These are phyloP conservation scores for Calonectria pteridis DNA, from an alignment of 2,329 filamentous ascomycete genomes.

Conservation along the genomic window DNA sequence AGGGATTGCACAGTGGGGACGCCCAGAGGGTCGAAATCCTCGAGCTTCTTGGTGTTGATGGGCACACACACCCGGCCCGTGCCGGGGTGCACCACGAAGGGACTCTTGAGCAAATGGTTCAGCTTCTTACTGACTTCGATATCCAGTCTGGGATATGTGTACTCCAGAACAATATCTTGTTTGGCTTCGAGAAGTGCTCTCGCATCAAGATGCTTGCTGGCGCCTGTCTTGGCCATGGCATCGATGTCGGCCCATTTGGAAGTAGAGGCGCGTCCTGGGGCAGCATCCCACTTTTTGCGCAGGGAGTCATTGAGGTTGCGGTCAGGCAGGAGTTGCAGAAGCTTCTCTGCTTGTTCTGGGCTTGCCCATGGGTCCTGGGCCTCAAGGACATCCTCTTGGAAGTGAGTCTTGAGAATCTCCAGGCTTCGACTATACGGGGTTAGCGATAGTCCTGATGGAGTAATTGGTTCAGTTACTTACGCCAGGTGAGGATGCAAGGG, in stretches of 20 bases:
- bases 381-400: constrained; percentile 83
- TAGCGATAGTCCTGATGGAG: constrained; percentile 24
- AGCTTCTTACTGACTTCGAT: constrained; percentile 98
- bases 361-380: constrained; percentile 88
- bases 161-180: constrained; percentile 95
- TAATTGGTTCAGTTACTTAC: constrained; percentile 56
- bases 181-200: constrained; percentile 87
- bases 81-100: constrained; percentile 95
- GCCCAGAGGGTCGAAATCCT: constrained; percentile 85
- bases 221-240: constrained; percentile 80
- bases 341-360: constrained; percentile 77
- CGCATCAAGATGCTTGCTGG: constrained; percentile 78
- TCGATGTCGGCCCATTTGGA: constrained; percentile 98
- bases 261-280: constrained; percentile 79
- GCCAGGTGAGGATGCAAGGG: constrained; percentile 91
- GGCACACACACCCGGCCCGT: constrained; percentile 96
- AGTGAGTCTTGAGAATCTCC: constrained; percentile 85
- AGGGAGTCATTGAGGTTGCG: constrained; percentile 81
- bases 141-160: constrained; percentile 97
- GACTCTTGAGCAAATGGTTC: constrained; percentile 97
- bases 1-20: constrained; percentile 93
- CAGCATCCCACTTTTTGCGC: constrained; percentile 90
- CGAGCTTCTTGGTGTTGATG: constrained; percentile 80
- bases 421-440: constrained; percentile 76
- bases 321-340: constrained; percentile 89